Percentiles rank a stretch among this genome's conserved stretches.
Evolutionary conservation across 1,284 basidiomycete species (phyloP).

Genomic region (Trichosporon asahii): DNA sequence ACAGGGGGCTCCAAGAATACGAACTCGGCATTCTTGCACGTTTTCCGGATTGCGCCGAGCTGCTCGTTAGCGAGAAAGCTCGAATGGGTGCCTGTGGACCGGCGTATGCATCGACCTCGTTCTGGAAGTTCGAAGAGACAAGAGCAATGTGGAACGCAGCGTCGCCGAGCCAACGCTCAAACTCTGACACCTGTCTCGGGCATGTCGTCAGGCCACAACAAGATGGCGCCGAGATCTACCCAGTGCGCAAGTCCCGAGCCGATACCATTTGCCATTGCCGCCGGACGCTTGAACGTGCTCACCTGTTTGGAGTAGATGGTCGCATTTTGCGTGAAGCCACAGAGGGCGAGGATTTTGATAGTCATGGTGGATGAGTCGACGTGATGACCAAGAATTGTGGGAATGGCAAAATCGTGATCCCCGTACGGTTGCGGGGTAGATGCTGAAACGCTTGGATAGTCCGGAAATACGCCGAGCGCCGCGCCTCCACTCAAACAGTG

Average conservation of each 20-base stretch:
- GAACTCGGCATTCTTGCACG: conserved; percentile 54
- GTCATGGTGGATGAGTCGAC: conserved; percentile 4
- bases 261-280: neutral
- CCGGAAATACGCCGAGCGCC: neutral
- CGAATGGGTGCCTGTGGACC: neutral
- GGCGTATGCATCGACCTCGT: neutral
- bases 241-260: neutral
- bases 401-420: neutral
- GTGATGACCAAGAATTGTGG: neutral
- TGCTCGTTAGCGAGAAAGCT: conserved; percentile 12
- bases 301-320: conserved; percentile 75
- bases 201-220: neutral
- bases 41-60: conserved; percentile 53
- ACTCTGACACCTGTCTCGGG: neutral
- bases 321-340: conserved; percentile 77
- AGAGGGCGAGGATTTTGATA: conserved; percentile 40
- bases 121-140: neutral
- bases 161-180: neutral
- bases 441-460: neutral
- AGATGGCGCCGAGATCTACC: neutral
- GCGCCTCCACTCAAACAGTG: neutral
- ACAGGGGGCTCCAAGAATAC: conserved; percentile 74
- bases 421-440: neutral
- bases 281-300: conserved; percentile 30
- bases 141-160: neutral